Conservation (phyloP, 2,329 filamentous ascomycete genomes). For the Neonectria hederae region DNA sequence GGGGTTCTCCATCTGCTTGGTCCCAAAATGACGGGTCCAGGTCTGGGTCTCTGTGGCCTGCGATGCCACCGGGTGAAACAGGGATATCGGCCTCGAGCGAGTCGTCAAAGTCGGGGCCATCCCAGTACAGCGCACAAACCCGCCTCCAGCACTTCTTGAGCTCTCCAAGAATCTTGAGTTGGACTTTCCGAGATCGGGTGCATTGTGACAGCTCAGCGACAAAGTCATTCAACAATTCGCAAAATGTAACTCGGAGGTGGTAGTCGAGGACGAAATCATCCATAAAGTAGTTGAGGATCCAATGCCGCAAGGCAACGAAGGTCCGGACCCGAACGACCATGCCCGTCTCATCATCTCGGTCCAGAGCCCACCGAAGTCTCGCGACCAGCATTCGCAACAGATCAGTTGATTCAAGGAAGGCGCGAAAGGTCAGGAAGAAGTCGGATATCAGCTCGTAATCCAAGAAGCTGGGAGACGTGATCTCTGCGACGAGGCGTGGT, state of each 20-base stretch:
- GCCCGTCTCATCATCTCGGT: constrained; percentile 81
- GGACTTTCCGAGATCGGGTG: constrained; percentile 58
- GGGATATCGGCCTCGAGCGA: constrained; percentile 69
- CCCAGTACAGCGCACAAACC: constrained; percentile 91
- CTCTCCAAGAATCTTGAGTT: constrained; percentile 88
- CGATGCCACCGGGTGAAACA: constrained; percentile 79
- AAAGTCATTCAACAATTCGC: constrained; percentile 78
- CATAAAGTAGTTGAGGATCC: constrained; percentile 97
- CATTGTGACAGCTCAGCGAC: constrained; percentile 64
- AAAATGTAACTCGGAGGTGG: constrained; percentile 79
- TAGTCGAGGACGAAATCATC: constrained; percentile 90
- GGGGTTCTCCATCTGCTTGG: constrained; percentile 53
- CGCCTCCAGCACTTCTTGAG: constrained; percentile 97
- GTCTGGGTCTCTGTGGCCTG: constrained; percentile 65
- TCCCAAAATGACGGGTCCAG: constrained; percentile 66
- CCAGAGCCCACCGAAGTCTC: constrained; percentile 86
- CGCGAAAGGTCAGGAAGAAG: constrained; percentile 95
- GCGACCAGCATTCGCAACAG: constrained; percentile 86
- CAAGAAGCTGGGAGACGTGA: constrained; percentile 93
- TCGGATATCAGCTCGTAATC: constrained; percentile 98
- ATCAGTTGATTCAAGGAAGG: constrained; percentile 81
- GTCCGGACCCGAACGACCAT: constrained; percentile 95
- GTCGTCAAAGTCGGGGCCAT: constrained; percentile 73
- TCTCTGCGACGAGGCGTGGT: constrained; percentile 90
- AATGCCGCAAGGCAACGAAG: constrained; percentile 94